phyloP scores from a whole-genome alignment of 78 protist species.

The Acrasis kona region DNA sequence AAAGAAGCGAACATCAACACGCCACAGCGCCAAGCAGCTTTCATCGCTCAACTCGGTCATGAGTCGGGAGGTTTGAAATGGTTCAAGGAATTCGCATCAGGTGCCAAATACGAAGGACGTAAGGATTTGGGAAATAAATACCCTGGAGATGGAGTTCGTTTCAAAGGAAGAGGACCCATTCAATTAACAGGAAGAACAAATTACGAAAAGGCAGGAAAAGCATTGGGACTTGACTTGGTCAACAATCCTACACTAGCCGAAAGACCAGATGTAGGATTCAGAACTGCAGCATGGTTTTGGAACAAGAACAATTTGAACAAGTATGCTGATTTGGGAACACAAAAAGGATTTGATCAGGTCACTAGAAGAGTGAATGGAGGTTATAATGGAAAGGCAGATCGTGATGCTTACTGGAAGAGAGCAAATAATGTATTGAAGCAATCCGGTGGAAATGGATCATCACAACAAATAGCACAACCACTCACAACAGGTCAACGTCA shows the following conservation, averaged over 20 bases:
- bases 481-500: no score
- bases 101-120: slow-evolving; percentile 8
- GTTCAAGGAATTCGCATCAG: slow-evolving; percentile 7
- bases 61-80: neutral
- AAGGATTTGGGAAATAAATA: slow-evolving; percentile 6
- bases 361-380: slow-evolving; percentile 2
- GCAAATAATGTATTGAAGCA: no score
- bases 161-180: slow-evolving; percentile 7
- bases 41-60: slow-evolving; percentile 2
- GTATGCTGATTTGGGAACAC: neutral
- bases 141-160: slow-evolving; percentile 6
- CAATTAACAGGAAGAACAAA: slow-evolving; percentile 6
- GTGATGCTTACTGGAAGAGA: neutral
- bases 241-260: neutral
- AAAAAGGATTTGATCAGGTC: neutral
- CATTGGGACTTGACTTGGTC: neutral
- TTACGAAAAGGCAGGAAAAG: neutral
- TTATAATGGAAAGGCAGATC: slow-evolving; percentile 4
- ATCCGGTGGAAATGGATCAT: no score
- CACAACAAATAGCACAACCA: no score
- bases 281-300: neutral
- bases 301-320: neutral
- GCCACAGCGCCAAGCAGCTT: neutral
- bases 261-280: neutral
- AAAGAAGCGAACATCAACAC: no score